Evolutionary conservation across 768 basidiomycete species (phyloP).

Genomic region (Suillus weaverae): DNA sequence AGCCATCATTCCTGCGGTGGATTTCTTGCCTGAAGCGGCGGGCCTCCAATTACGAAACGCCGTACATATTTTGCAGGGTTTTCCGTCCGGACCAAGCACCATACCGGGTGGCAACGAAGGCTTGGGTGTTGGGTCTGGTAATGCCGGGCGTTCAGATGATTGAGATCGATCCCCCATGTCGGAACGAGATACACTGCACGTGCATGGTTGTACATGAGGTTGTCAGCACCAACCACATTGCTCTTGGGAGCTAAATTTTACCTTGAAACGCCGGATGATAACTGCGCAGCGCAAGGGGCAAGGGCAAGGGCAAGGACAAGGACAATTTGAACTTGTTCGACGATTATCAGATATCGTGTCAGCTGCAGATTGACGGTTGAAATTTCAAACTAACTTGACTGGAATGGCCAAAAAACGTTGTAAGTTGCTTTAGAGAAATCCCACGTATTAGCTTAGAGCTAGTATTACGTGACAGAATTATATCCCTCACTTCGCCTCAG

Average conservation of each 20-base stretch:
- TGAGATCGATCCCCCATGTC: conserved; percentile 4
- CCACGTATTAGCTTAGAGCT: no score
- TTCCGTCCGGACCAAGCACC: conserved; percentile 90
- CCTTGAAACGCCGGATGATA: not conserved
- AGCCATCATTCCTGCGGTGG: conserved; percentile 35
- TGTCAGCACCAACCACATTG: not conserved
- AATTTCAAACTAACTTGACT: no score
- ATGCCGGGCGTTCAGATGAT: not conserved
- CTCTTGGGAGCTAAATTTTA: not conserved
- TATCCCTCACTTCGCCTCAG: no score
- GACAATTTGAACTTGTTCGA: no score
- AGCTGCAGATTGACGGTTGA: no score
- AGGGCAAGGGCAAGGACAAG: not conserved
- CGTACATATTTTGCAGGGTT: conserved; percentile 91
- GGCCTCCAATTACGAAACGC: conserved; percentile 75
- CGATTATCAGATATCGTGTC: no score
- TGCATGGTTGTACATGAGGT: not conserved
- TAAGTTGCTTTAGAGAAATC: no score
- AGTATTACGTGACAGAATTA: no score
- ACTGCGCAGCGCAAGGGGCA: not conserved
- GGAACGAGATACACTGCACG: not conserved
- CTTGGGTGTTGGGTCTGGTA: conserved; percentile 16
- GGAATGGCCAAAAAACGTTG: no score
- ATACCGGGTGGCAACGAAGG: conserved; percentile 70
- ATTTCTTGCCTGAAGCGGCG: conserved; percentile 32